Evolutionary conservation across 345 rosid genomes (phyloP), one percentile per base, ranked within the genome.

Genomic region (Sapria himalayana): DNA sequence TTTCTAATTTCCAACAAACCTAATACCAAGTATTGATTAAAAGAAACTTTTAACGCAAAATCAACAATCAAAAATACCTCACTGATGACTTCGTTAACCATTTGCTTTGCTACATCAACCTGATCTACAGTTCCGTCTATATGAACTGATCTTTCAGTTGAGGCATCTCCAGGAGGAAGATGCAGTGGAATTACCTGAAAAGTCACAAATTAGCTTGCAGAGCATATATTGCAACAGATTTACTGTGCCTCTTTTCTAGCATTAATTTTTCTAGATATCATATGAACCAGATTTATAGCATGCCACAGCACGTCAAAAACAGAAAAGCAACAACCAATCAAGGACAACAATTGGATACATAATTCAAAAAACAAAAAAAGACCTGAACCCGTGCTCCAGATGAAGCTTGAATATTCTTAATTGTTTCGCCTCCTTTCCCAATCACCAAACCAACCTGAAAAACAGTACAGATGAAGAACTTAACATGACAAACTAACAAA

Each of bases 371-470:
- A 38, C 9, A 2, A 21, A 31, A 47, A 52, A 49, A 43, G 43
- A 91, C 99, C 99, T 91, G 99, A 53, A 91, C 72, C n/a, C 96
- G 80, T 56, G 99, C 99, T 41, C 92, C 92, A 50, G 78, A 63
- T 41, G 73, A 67, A 20, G 78, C 76, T 74, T 91, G 99, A 92
- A 91, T 80, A 54, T 65, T 77, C 78, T 91, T 91, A 45, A 91
- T 91, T 16, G 94, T 73, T 36, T 91, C 99, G 12, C 99, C 99
- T 41, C 99, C 96, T 78, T 91, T 91, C 45, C 99, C 99, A 63
- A 91, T 91, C 19, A 91, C 95, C 59, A 91, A 53, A 55, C 99
- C 99, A 66, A 91, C 99, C 99, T 91, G 75, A 52, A 48, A 63
- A 38, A 51, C 48, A 8, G 39, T 37, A 2, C 48, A 22, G n/a